Evolutionary conservation across 2,329 filamentous ascomycete species (phyloP).

Genomic region (Penicillium sp.): DNA sequence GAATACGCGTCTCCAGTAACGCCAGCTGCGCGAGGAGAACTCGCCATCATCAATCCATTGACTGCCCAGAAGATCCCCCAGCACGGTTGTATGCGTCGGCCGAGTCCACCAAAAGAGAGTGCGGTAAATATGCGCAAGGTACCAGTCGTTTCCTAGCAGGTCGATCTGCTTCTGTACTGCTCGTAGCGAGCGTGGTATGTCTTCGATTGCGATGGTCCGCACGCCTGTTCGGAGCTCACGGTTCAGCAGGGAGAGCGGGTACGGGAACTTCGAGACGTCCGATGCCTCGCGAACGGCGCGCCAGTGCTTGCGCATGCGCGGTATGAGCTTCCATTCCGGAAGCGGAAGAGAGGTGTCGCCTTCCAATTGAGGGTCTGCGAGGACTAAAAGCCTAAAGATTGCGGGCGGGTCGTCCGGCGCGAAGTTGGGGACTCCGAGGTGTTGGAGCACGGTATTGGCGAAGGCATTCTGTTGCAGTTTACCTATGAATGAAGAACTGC

Average conservation of each 20-base stretch:
- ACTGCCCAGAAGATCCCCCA: conserved; percentile 87
- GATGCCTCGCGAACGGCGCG: conserved; percentile 11
- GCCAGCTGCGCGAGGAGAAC: conserved; percentile 64
- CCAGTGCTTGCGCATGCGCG: conserved; percentile 40
- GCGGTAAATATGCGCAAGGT: conserved; percentile 87
- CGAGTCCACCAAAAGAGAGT: conserved; percentile 75
- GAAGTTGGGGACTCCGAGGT: conserved; percentile 21
- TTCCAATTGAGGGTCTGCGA: conserved; percentile 91
- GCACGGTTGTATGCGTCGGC: conserved; percentile 80
- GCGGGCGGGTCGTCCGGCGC: conserved; percentile 41
- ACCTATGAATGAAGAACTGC: neutral
- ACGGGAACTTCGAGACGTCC: conserved; percentile 7
- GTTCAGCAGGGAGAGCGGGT: conserved; percentile 14
- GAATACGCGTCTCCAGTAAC: conserved; percentile 81
- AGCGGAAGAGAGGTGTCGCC: conserved; percentile 76
- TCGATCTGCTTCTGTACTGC: conserved; percentile 75
- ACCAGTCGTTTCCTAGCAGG: conserved; percentile 88
- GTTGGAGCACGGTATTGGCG: conserved; percentile 36
- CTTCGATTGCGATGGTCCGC: conserved; percentile 52
- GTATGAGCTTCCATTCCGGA: conserved; percentile 42
- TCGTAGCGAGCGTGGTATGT: conserved; percentile 62
- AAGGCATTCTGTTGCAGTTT: conserved; percentile 22
- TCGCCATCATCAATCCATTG: conserved; percentile 90
- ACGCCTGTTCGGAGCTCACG: conserved; percentile 19
- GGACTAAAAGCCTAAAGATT: conserved; percentile 78